A percentile compares a stretch with the other conserved stretches of the same genome.
Conservation (phyloP, 345 rosid genomes). For the Eucalyptus viminalis region DNA sequence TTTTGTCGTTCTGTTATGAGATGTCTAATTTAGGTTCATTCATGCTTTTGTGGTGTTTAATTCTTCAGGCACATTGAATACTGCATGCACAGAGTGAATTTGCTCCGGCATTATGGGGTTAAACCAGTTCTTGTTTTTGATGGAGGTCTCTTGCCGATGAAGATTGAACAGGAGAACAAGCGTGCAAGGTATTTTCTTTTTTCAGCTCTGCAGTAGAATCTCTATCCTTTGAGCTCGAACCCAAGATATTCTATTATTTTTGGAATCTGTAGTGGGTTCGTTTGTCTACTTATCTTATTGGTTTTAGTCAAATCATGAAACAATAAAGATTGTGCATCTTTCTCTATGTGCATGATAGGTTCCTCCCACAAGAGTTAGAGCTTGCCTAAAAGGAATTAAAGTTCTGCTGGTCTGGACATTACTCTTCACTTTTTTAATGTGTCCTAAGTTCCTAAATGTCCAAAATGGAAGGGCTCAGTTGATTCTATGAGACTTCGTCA, state of each 20-base stretch:
- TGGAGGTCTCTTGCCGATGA: slow-evolving; percentile 91
- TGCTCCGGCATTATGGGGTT: slow-evolving; percentile 74
- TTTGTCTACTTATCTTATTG: background rate
- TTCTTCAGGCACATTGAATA: slow-evolving; percentile 67
- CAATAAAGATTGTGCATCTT: background rate
- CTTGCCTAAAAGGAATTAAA: background rate
- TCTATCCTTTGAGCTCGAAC: background rate
- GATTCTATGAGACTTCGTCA: background rate
- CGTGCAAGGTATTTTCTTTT: slow-evolving; percentile 57
- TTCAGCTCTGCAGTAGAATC: background rate
- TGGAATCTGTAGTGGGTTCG: background rate
- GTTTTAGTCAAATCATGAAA: background rate
- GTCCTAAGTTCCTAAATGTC: background rate
- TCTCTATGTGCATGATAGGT: background rate
- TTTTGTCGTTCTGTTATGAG: background rate
- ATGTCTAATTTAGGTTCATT: background rate
- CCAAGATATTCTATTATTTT: background rate
- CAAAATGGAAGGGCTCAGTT: background rate
- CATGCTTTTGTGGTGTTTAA: background rate
- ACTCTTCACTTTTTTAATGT: background rate
- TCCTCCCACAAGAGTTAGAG: background rate
- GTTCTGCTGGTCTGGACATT: background rate
- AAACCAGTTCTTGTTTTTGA: slow-evolving; percentile 88
- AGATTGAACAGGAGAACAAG: slow-evolving; percentile 93
- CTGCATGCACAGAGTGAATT: slow-evolving; percentile 90